A percentile compares a stretch with the other conserved stretches of the same genome.
Conservation (phyloP, 768 basidiomycete genomes). For the Obba rivulosa region DNA sequence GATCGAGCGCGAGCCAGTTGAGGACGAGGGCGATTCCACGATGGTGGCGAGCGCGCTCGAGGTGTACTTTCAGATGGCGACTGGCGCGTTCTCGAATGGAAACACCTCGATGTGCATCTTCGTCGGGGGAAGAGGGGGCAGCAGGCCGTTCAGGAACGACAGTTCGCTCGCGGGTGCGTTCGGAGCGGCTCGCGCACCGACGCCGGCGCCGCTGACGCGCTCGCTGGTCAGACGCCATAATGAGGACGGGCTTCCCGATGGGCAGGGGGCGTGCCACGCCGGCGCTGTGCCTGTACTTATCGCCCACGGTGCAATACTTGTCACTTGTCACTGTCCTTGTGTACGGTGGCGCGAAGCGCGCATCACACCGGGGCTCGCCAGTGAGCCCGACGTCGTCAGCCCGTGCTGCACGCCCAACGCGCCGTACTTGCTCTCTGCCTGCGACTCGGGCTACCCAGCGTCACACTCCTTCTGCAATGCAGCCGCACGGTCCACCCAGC, state of each 20-base stretch:
- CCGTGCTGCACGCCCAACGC: conserved; percentile 41
- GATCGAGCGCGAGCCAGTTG: conserved; percentile 59
- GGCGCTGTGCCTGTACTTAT: conserved; percentile 28
- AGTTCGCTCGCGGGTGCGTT: conserved; percentile 5
- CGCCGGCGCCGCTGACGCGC: conserved; percentile 8
- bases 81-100: conserved; percentile 39
- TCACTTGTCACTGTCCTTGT: conserved; percentile 70
- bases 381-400: conserved; percentile 22
- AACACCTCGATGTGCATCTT: conserved; percentile 7
- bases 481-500: conserved; percentile 22
- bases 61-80: conserved; percentile 25
- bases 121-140: conserved; percentile 7
- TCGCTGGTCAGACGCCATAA: conserved; percentile 21
- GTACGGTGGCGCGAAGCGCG: conserved; percentile 58
- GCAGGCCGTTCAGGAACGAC: conserved; percentile 3
- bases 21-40: conserved; percentile 55
- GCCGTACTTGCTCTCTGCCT: too few relatives aligned
- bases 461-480: background rate
- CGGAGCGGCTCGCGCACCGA: conserved; percentile 5
- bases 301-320: conserved; percentile 38
- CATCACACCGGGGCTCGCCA: conserved; percentile 50
- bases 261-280: conserved; percentile 28
- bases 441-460: too few relatives aligned
- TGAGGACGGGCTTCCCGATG: conserved; percentile 56
- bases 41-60: conserved; percentile 42